phyloP scores from a whole-genome alignment of 495 filamentous ascomycete species.

The Hypoxylon trugodes region DNA sequence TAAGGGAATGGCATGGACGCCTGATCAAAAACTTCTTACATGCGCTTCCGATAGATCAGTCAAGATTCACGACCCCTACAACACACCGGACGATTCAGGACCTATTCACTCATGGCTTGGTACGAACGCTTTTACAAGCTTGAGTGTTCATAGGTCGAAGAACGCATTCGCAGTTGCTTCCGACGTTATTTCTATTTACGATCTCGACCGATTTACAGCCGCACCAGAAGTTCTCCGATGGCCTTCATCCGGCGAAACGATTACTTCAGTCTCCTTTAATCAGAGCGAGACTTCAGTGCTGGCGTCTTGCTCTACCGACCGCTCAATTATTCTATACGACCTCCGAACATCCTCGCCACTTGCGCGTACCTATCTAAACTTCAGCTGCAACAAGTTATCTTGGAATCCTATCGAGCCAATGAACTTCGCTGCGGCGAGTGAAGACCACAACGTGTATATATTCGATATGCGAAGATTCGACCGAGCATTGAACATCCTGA shows the following conservation, averaged over 20 bases:
- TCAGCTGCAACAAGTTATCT: constrained; percentile 83
- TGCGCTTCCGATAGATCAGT: constrained; percentile 87
- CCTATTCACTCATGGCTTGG: constrained; percentile 87
- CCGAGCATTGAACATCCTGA: constrained; percentile 87
- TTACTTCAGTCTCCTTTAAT: constrained; percentile 89
- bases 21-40: constrained; percentile 83
- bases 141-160: constrained; percentile 79
- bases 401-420: constrained; percentile 98
- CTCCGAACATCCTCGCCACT: constrained; percentile 86
- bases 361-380: constrained; percentile 76
- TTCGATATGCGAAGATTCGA: constrained; percentile 89
- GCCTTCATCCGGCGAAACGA: constrained; percentile 91
- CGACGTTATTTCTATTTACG: constrained; percentile 84
- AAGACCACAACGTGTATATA: constrained; percentile 67
- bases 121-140: constrained; percentile 77
- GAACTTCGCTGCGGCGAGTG: constrained; percentile 85
- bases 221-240: constrained; percentile 83
- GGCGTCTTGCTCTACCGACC: constrained; percentile 82
- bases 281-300: constrained; percentile 91
- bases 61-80: constrained; percentile 92
- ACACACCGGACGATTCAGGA: constrained; percentile 65
- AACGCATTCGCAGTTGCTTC: constrained; percentile 83
- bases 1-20: constrained; percentile 89
- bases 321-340: constrained; percentile 84
- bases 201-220: constrained; percentile 76